Base-by-base conservation (phyloP, 129 eudicot species). In the Centaurea solstitialis region DNA sequence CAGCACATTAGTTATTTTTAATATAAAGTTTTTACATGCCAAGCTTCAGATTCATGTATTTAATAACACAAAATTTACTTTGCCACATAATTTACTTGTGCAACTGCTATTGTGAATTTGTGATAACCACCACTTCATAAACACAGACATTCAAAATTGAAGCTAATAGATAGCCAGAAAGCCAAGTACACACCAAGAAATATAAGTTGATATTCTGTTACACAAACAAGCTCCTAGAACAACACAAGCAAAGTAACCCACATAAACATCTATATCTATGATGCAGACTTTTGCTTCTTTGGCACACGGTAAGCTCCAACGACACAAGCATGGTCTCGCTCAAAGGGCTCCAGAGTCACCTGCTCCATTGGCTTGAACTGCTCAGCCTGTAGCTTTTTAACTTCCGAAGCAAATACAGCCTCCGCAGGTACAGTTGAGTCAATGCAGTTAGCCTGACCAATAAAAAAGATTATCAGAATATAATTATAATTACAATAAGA, bases 391-490 rank as follows among this genome's bases (percentile, higher is more conserved):
- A 94, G 87, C 78, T 92, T 94, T 74, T 94, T 92, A 62, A 92
- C 94, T 85, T 90, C 97, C 4, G 91, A 86, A 15, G 97, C 98
- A 86, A 92, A 94, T 9, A 92, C 97, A 40, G 93, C 96, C 79
- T 94, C 98, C 0, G 97, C 98, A 0, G 98, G 93, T 2, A 85
- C 93, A 0, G 98, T 94, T 0, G 98, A 94, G 72, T 94, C 98
- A 0, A 94, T 94, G 84, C 98, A 94, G 90, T 90, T 94, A n/a
- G 96, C 37, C 37, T 33, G 37, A 3, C 37, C 37, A 33, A 33
- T 33, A 33, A 33, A 33, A 33, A 33, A 0, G 5, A 33, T 33
- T 2, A 33, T 33, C 37, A 33, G 37, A 33, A 33, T 40, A 70
- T 17, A 50, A 4, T 13, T 50, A 57, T 1, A 5, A 1, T 1